Evolutionary conservation across 2,329 filamentous ascomycete genomes (phyloP).

Genomic region (Epichloe aotearoae): DNA sequence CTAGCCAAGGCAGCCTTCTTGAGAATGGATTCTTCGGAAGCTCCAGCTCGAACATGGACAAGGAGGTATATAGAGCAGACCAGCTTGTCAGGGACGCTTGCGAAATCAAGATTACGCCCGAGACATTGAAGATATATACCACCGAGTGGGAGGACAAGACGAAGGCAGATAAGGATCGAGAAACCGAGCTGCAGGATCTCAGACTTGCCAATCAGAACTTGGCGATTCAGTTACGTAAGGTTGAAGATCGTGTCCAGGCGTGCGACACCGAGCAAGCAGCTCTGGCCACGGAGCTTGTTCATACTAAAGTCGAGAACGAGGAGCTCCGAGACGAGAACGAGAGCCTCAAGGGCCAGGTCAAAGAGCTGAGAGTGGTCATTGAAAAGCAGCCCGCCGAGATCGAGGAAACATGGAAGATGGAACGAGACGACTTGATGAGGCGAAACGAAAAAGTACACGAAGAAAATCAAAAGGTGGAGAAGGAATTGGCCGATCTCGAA

Average conservation of each 20-base stretch:
- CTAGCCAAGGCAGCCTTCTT: slow-evolving; percentile 81
- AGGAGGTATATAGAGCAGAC: slow-evolving; percentile 91
- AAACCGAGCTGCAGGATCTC: slow-evolving; percentile 66
- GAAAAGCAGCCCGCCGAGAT: slow-evolving; percentile 83
- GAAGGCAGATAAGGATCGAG: slow-evolving; percentile 66
- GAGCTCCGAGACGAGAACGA: slow-evolving; percentile 83
- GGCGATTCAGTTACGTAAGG: slow-evolving; percentile 61
- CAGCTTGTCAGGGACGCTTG: slow-evolving; percentile 88
- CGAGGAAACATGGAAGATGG: slow-evolving; percentile 64
- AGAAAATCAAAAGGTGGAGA: slow-evolving; percentile 78
- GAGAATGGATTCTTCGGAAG: slow-evolving; percentile 97
- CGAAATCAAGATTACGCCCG: slow-evolving; percentile 69
- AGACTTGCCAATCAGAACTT: slow-evolving; percentile 53
- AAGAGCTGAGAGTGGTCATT: slow-evolving; percentile 73
- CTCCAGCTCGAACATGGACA: slow-evolving; percentile 77
- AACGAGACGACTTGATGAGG: slow-evolving; percentile 86
- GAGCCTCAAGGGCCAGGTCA: slow-evolving; percentile 69
- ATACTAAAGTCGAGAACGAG: slow-evolving; percentile 87
- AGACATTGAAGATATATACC: slow-evolving; percentile 69
- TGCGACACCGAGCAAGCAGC: slow-evolving; percentile 84
- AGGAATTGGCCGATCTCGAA: slow-evolving; percentile 84
- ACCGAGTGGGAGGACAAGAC: slow-evolving; percentile 88
- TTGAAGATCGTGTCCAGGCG: slow-evolving; percentile 80
- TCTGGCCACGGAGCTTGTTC: slow-evolving; percentile 81
- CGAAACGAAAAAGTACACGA: slow-evolving; percentile 88